phyloP scores from a whole-genome alignment of 2,329 filamentous ascomycete genomes.

The Xylariaceae sp. region DNA sequence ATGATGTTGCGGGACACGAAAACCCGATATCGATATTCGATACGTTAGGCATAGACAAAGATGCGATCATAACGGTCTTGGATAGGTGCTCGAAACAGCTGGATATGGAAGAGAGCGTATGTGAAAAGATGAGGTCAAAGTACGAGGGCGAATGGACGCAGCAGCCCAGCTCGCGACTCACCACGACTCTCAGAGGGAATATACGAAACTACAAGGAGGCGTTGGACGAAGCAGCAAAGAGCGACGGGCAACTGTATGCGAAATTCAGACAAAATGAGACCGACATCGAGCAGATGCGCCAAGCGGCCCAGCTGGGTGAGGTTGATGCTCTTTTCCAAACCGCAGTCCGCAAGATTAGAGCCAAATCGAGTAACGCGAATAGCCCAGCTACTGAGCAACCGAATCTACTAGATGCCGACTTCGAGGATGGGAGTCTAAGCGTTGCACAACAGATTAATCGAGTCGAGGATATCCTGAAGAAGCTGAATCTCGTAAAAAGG shows the following conservation, averaged over 20 bases:
- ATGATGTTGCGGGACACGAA: slow-evolving; percentile 86
- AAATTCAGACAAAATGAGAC: slow-evolving; percentile 86
- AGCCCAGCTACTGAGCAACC: slow-evolving; percentile 71
- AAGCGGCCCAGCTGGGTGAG: slow-evolving; percentile 84
- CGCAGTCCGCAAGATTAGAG: slow-evolving; percentile 80
- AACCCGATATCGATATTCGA: slow-evolving; percentile 82
- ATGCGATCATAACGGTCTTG: slow-evolving; percentile 72
- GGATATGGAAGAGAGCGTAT: slow-evolving; percentile 96
- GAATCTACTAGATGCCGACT: slow-evolving; percentile 90
- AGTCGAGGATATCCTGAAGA: slow-evolving; percentile 90
- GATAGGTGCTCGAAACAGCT: slow-evolving; percentile 86
- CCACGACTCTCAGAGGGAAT: slow-evolving; percentile 84
- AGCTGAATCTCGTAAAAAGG: slow-evolving; percentile 88
- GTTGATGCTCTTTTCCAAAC: slow-evolving; percentile 88
- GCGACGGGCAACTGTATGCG: slow-evolving; percentile 81
- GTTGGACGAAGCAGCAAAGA: slow-evolving; percentile 85
- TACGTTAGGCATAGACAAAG: slow-evolving; percentile 77
- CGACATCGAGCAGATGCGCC: slow-evolving; percentile 95
- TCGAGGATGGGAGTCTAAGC: slow-evolving; percentile 78
- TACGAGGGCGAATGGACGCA: slow-evolving; percentile 97
- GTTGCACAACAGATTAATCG: slow-evolving; percentile 88
- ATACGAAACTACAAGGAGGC: slow-evolving; percentile 88
- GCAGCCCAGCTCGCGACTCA: slow-evolving; percentile 90
- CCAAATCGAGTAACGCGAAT: slow-evolving; percentile 64
- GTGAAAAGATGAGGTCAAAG: slow-evolving; percentile 98